These are phyloP conservation scores for Wickerhamiella spandovensis DNA, from an alignment of 805 yeast genomes.

Conservation along the genomic window DNA sequence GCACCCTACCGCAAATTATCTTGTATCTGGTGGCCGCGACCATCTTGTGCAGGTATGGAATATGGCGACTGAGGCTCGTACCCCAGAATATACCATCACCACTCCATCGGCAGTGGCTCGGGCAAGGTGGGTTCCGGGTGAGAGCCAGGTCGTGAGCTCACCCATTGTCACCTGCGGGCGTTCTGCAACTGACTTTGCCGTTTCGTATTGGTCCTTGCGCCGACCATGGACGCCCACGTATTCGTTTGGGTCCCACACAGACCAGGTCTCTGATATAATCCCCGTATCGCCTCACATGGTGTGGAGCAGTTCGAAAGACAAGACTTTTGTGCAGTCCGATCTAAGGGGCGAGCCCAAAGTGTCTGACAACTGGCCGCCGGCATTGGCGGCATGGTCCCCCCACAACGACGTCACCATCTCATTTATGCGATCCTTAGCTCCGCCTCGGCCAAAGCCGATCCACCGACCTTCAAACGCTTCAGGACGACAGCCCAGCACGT, in stretches of 20 bases:
- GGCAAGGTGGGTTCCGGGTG: slow-evolving; percentile 49
- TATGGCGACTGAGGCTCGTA: slow-evolving; percentile 29
- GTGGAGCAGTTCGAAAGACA: slow-evolving; percentile 41
- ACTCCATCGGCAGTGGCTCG: slow-evolving; percentile 71
- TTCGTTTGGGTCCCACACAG: slow-evolving; percentile 36
- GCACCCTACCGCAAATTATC: slow-evolving; percentile 71
- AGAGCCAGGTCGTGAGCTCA: slow-evolving; percentile 15
- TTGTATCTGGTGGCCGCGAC: slow-evolving; percentile 90
- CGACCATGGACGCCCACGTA: slow-evolving; percentile 61
- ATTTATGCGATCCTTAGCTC: slow-evolving; percentile 10
- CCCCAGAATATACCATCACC: slow-evolving; percentile 59
- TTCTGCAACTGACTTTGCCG: slow-evolving; percentile 6
- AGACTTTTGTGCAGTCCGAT: slow-evolving; percentile 35
- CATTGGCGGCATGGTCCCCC: slow-evolving; percentile 48
- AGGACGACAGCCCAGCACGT: background rate
- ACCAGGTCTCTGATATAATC: slow-evolving; percentile 40
- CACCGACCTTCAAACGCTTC: background rate
- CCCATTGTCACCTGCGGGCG: slow-evolving; percentile 14
- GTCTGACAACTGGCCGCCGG: slow-evolving; percentile 38
- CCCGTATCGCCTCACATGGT: slow-evolving; percentile 19
- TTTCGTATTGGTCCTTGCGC: slow-evolving; percentile 17
- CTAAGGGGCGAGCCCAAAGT: slow-evolving; percentile 31
- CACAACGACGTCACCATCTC: slow-evolving; percentile 37
- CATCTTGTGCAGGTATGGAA: slow-evolving; percentile 70
- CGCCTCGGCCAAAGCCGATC: background rate